Percentiles rank a stretch among this genome's conserved stretches.
phyloP scores from a whole-genome alignment of 129 eudicot genomes.

The Pulicaria dysenterica region DNA sequence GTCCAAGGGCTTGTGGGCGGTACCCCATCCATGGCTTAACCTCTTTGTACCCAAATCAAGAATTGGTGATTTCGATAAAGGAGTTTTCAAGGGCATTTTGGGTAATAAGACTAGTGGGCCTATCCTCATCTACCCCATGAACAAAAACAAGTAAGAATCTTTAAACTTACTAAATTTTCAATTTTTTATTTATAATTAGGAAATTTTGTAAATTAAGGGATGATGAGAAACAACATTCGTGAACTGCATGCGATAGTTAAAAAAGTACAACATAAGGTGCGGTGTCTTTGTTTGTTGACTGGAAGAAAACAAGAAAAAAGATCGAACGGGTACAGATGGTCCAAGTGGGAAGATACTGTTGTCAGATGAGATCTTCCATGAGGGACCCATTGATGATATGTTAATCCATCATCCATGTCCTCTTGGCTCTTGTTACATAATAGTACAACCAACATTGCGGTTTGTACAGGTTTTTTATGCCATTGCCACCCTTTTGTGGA shows the following conservation, averaged over 20 bases:
- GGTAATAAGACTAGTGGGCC: constrained; percentile 93
- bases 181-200: not conserved
- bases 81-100: constrained; percentile 90
- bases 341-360: constrained; percentile 58
- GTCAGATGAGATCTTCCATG: constrained; percentile 58
- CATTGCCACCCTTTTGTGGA: constrained; percentile 21
- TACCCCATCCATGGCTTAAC: constrained; percentile 95
- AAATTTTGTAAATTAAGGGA: no score
- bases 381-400: constrained; percentile 48
- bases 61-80: constrained; percentile 74
- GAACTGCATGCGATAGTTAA: not conserved
- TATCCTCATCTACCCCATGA: constrained; percentile 91
- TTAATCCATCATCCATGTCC: constrained; percentile 39
- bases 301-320: constrained; percentile 39
- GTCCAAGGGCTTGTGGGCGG: constrained; percentile 92
- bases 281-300: constrained; percentile 37
- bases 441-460: constrained; percentile 34
- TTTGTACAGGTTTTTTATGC: constrained; percentile 33
- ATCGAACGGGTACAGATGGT: constrained; percentile 44
- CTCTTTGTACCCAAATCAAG: constrained; percentile 87
- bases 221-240: no score
- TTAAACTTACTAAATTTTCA: not conserved
- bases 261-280: constrained; percentile 27
- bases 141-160: constrained; percentile 76
- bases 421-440: constrained; percentile 29